Evolutionary conservation across 805 yeast species (phyloP).

Genomic region (Pichia heedii): DNA sequence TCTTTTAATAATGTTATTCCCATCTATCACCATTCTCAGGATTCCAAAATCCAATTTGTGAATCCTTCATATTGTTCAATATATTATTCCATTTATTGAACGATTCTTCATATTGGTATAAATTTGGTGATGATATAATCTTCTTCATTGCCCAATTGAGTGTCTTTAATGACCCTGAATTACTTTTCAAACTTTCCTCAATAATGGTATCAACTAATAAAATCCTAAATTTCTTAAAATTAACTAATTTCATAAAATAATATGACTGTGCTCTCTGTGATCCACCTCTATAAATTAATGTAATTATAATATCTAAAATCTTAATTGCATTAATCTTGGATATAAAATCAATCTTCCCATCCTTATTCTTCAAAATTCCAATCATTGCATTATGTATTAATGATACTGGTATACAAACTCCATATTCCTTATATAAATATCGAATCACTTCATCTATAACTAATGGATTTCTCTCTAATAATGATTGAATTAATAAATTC

Average conservation of each 20-base stretch:
- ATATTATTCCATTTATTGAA: slow-evolving; percentile 16
- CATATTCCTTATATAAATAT: slow-evolving; percentile 16
- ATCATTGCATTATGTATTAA: slow-evolving; percentile 21
- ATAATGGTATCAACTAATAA: slow-evolving; percentile 18
- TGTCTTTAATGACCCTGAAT: slow-evolving; percentile 15
- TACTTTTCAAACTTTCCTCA: slow-evolving; percentile 13
- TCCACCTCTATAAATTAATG: slow-evolving; percentile 10
- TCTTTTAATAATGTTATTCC: too few species aligned
- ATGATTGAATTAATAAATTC: slow-evolving; percentile 12
- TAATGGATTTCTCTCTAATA: slow-evolving; percentile 12
- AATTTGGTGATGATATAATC: slow-evolving; percentile 10
- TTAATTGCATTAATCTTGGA: slow-evolving; percentile 16
- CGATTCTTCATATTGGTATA: slow-evolving; percentile 6
- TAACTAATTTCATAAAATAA: slow-evolving; percentile 11
- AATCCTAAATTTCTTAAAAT: slow-evolving; percentile 10
- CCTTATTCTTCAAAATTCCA: slow-evolving; percentile 14
- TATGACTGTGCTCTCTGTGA: slow-evolving; percentile 11
- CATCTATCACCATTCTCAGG: slow-evolving; percentile 1
- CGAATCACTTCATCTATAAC: slow-evolving; percentile 10
- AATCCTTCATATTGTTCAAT: slow-evolving; percentile 17
- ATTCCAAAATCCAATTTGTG: slow-evolving; percentile 20
- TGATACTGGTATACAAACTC: slow-evolving; percentile 16
- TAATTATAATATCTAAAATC: slow-evolving; percentile 17
- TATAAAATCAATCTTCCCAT: slow-evolving; percentile 4
- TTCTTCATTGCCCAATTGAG: slow-evolving; percentile 22